Base-by-base conservation (phyloP, 768 basidiomycete species). In the Xerocomus spinulosus region DNA sequence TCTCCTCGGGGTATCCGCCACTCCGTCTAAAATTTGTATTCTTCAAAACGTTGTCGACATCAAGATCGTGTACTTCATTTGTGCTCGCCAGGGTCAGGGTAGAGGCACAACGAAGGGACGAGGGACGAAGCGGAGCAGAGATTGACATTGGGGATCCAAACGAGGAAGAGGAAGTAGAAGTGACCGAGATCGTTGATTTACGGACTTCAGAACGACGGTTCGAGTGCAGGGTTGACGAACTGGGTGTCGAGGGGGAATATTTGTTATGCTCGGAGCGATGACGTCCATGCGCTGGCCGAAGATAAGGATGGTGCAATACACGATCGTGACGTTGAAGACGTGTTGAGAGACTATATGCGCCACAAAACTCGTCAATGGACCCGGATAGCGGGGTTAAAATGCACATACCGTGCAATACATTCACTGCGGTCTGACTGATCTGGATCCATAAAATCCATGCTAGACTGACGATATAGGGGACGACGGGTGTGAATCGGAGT, bases 391-490 rank as follows among this genome's bases (percentile, higher is more conserved):
- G 18, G 25, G 43, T 50, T 51, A 26, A 29, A 29, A 51, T 43
- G 30, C n/a, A 73, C 80, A 45, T 67, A 89, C 87, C 80, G 76
- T 47, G 76, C 73, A 60, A 88, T 81, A 44, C 72, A 72, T 43
- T 80, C 74, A 46, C 73, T 79, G 41, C 46, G 52, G 40, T 68
- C 60, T 33, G 69, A 71, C 43, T 74, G 73, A 25, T 75, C 65
- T 10, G 64, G 66, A 50, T 76, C 78, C 68, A 92, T 80, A 54
- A 89, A 90, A 60, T 92, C 89, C 89, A 91, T 91, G 63, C 87
- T 88, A 20, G 87, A 87, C 70, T 88, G 87, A 49, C 85, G 75
- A 67, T 87, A 87, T 21, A 89, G 70, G 15, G 82, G 82, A 15
- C 67, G 65, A 26, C 82, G 78, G 46, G 73, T 73, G 29, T 64